Evolutionary conservation across 2,329 filamentous ascomycete species (phyloP).

Genomic region (Ophiostoma australiae): DNA sequence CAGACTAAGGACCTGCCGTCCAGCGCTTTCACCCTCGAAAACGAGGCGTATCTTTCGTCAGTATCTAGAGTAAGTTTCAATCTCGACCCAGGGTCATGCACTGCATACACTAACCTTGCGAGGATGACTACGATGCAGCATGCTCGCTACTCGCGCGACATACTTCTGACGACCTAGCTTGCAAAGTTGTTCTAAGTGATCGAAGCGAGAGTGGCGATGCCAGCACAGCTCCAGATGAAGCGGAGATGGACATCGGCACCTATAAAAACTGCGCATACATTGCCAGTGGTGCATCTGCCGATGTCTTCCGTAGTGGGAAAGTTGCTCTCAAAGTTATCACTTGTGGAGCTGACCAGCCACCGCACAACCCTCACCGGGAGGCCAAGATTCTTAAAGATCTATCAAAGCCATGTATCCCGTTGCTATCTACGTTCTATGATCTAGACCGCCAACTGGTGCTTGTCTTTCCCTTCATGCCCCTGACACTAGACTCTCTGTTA

Average conservation of each 20-base stretch:
- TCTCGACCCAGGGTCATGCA: slow-evolving; percentile 17
- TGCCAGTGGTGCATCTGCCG: slow-evolving; percentile 70
- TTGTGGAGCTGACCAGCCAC: slow-evolving; percentile 65
- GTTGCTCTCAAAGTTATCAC: slow-evolving; percentile 81
- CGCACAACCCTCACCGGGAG: slow-evolving; percentile 79
- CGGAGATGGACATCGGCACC: slow-evolving; percentile 47
- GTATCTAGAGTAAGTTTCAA: slow-evolving; percentile 49
- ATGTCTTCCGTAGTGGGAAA: slow-evolving; percentile 65
- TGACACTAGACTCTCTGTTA: slow-evolving; percentile 67
- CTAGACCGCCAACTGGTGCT: slow-evolving; percentile 68
- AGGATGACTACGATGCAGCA: slow-evolving; percentile 56
- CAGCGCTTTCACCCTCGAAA: slow-evolving; percentile 62
- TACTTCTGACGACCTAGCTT: background rate
- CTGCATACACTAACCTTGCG: slow-evolving; percentile 27
- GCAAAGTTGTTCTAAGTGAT: background rate
- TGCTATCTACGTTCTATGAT: slow-evolving; percentile 70
- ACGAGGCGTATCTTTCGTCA: slow-evolving; percentile 55
- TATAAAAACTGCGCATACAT: slow-evolving; percentile 52
- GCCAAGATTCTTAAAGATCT: slow-evolving; percentile 64
- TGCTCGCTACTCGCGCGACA: slow-evolving; percentile 32
- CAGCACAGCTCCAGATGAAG: slow-evolving; percentile 22
- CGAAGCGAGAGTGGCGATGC: background rate
- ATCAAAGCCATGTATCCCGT: slow-evolving; percentile 54
- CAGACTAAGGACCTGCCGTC: slow-evolving; percentile 25
- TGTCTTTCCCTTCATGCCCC: slow-evolving; percentile 77